Conservation (phyloP, 495 filamentous ascomycete genomes). For the Neurospora sp. region DNA sequence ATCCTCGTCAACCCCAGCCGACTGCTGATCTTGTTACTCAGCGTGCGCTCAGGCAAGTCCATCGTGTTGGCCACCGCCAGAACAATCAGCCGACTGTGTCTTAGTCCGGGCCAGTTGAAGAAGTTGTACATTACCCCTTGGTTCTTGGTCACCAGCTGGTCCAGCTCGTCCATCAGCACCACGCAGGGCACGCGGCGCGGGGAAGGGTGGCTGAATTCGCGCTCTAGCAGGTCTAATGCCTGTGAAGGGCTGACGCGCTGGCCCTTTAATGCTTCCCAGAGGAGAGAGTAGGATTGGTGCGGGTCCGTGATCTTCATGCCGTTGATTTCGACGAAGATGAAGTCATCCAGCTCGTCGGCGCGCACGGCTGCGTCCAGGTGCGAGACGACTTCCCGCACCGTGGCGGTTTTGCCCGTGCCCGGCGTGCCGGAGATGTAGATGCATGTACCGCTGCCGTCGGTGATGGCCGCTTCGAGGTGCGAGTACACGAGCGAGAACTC, state of each 20-base stretch:
- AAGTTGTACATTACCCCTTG: conserved; percentile 99
- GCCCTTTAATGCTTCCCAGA: conserved; percentile 93
- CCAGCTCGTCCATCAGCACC: conserved; percentile 97
- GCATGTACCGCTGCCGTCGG: conserved; percentile 83
- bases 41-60: conserved; percentile 93
- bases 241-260: conserved; percentile 89
- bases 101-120: conserved; percentile 97
- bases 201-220: conserved; percentile 81
- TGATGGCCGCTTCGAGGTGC: conserved; percentile 89
- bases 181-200: conserved; percentile 91
- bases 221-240: conserved; percentile 79
- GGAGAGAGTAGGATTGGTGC: conserved; percentile 86
- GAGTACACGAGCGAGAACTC: conserved; percentile 90
- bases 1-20: conserved; percentile 83
- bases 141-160: conserved; percentile 94
- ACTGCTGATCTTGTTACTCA: conserved; percentile 96
- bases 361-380: conserved; percentile 77
- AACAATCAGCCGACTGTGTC: conserved; percentile 86
- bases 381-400: conserved; percentile 87
- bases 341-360: conserved; percentile 92
- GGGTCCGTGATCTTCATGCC: conserved; percentile 99
- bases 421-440: conserved; percentile 99
- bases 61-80: conserved; percentile 98
- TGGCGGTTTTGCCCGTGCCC: conserved; percentile 98
- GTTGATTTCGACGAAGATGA: conserved; percentile 99